These are phyloP conservation scores for Gremmenia infestans DNA, from an alignment of 2,329 filamentous ascomycete genomes.

Conservation along the genomic window DNA sequence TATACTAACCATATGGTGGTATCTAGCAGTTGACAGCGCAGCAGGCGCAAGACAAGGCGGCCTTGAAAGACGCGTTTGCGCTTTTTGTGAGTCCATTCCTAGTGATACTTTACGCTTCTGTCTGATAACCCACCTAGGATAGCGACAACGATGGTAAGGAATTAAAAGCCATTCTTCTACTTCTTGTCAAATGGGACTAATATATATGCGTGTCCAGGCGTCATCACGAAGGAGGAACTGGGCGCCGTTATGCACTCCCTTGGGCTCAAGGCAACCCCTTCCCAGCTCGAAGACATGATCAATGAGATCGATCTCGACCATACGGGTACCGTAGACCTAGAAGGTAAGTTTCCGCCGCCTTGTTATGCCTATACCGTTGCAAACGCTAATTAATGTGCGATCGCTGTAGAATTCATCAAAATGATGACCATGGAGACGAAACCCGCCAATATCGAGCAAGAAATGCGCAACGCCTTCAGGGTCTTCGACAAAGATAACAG, in stretches of 20 bases:
- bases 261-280: constrained; percentile 56
- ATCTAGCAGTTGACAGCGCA: background rate
- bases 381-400: background rate
- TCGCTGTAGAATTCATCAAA: constrained; percentile 53
- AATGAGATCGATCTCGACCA: constrained; percentile 62
- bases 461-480: constrained; percentile 61
- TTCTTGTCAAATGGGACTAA: background rate
- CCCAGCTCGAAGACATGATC: constrained; percentile 62
- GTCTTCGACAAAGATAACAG: constrained; percentile 63
- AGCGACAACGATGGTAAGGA: background rate
- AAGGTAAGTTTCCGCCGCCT: constrained; percentile 37
- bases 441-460: constrained; percentile 57
- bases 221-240: constrained; percentile 60
- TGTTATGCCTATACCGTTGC: background rate
- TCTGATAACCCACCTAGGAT: background rate
- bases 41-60: constrained; percentile 5
- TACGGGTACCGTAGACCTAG: constrained; percentile 61
- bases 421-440: constrained; percentile 62
- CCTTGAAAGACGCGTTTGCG: constrained; percentile 16
- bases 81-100: constrained; percentile 10
- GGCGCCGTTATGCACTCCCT: constrained; percentile 60
- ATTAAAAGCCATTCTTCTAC: background rate
- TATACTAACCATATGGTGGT: background rate
- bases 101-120: background rate
- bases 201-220: constrained; percentile 37